Evolutionary conservation across 495 filamentous ascomycete species (phyloP).

Genomic region (Xylaria longipes): DNA sequence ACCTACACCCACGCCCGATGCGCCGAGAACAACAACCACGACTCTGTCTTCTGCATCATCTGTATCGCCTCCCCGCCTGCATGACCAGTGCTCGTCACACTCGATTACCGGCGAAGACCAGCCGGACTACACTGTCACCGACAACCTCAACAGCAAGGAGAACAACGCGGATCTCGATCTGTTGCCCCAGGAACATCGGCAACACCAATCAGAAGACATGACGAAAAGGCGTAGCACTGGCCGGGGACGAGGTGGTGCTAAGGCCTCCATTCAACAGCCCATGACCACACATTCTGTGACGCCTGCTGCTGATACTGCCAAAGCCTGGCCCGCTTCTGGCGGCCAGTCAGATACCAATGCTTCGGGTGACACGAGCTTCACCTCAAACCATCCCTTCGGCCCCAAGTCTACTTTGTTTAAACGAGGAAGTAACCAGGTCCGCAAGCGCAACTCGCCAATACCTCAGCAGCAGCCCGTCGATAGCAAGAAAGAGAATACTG

Average conservation of each 20-base stretch:
- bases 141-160: background rate
- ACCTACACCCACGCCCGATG: background rate
- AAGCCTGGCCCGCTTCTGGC: constrained; percentile 21
- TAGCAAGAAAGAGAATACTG: constrained; percentile 32
- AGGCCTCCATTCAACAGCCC: constrained; percentile 16
- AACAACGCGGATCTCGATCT: constrained; percentile 28
- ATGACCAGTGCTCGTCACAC: constrained; percentile 13
- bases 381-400: constrained; percentile 21
- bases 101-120: constrained; percentile 9
- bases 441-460: constrained; percentile 3
- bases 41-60: constrained; percentile 15
- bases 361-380: constrained; percentile 35
- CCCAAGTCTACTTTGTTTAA: constrained; percentile 25
- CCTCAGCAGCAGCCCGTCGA: constrained; percentile 10
- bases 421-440: constrained; percentile 2
- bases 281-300: constrained; percentile 21
- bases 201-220: constrained; percentile 21
- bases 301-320: constrained; percentile 29
- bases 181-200: background rate
- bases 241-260: constrained; percentile 34
- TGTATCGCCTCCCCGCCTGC: background rate
- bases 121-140: background rate
- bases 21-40: background rate
- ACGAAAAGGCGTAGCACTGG: constrained; percentile 35
- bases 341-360: constrained; percentile 18